Conservation (phyloP, 108 stramenopile genomes). For the Fragilaria radians region DNA sequence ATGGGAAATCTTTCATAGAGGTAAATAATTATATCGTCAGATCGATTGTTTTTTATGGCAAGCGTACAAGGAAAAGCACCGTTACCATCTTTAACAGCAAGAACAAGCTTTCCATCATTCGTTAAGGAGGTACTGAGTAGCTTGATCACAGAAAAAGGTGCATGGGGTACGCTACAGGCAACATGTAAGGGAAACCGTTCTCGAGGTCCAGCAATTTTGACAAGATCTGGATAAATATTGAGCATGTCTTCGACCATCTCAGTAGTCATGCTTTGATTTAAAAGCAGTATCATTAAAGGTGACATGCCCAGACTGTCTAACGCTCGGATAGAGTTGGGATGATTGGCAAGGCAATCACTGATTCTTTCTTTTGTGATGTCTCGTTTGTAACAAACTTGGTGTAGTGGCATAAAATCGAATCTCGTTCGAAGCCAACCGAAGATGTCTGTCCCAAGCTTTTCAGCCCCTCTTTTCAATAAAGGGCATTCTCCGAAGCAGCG, state of each 20-base stretch:
- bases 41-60: background rate
- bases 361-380: background rate
- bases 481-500: background rate
- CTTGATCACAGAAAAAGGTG: background rate
- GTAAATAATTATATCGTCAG: background rate
- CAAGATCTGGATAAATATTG: background rate
- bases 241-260: background rate
- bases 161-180: background rate
- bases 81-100: background rate
- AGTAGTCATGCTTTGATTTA: background rate
- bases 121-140: background rate
- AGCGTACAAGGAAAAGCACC: background rate
- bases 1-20: background rate
- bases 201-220: background rate
- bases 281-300: background rate
- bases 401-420: background rate
- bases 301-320: slow-evolving; percentile 1
- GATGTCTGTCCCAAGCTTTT: background rate
- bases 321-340: background rate
- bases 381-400: background rate
- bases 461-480: background rate
- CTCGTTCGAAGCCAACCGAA: background rate
- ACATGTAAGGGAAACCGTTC: background rate
- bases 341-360: background rate
- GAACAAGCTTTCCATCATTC: background rate